Base-by-base conservation (phyloP, 2,329 filamentous ascomycete genomes). In the Pseudogymnoascus sp. region DNA sequence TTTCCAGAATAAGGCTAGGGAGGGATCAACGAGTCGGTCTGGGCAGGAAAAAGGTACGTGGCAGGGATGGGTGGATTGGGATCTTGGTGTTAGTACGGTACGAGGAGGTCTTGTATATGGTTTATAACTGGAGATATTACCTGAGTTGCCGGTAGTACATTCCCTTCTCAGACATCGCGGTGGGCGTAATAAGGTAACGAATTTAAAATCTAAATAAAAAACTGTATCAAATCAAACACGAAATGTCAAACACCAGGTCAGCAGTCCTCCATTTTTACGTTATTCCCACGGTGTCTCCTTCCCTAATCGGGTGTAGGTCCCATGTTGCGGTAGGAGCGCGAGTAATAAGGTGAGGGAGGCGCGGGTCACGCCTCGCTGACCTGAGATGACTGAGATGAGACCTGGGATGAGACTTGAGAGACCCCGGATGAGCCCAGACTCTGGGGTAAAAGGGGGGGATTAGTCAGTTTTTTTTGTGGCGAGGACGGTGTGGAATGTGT, bases 161-260 rank as follows among this genome's bases (percentile, higher is more conserved):
- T 7, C 45, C 45, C 6, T 28, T 51, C 45, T 28, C 6, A 51
- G 45, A 51, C 45, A 51, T 31, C 8, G 7, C 28, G 2, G 28
- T 31, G 28, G 6, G 7, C 6, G 5, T n/a, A 41, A 41, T 41
- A 16, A 16, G n/a, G 37, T 41, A 41, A 39, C 5, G 7, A 41
- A 31, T 31, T 41, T 31, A 48, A 48, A 48, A 48, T 14, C 6
- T 13, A 48, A 48, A 14, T 48, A 51, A 10, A 16, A 8, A 51
- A 19, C 28, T 8, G 28, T 10, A n/a, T n/a, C 5, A 48, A 48
- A 28, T n/a, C 19, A 48, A 48, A 51, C 45, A 51, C 21, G 3
- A 51, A 51, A 51, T 51, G 45, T 51, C 45, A 51, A 51, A 51
- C 45, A 51, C 23, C 45, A 51, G 45, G 45, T 51, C 45, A 51